Evolutionary conservation across 139 green algal species (phyloP).

Genomic region (Picochlorum sp.): DNA sequence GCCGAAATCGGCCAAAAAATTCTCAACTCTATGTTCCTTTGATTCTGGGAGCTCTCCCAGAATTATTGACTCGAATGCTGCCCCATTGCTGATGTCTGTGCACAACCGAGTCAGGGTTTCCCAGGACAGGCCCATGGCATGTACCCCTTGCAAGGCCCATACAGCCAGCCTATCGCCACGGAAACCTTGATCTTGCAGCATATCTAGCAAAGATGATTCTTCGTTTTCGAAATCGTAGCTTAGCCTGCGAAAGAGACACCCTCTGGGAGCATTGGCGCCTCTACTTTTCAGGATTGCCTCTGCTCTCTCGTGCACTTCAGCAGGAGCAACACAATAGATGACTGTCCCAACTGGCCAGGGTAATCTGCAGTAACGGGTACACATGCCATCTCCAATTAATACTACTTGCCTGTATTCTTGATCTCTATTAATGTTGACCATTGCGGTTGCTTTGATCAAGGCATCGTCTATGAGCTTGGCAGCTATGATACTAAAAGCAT

Average conservation of each 20-base stretch:
- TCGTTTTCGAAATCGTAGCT: background rate
- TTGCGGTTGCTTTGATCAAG: constrained; percentile 20
- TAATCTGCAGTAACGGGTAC: constrained; percentile 57
- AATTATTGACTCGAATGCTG: constrained; percentile 42
- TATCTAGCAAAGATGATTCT: constrained; percentile 1
- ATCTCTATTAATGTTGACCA: constrained; percentile 40
- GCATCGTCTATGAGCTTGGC: constrained; percentile 25
- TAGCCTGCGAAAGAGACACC: constrained; percentile 52
- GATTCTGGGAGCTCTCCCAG: constrained; percentile 34
- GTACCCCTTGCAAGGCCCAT: constrained; percentile 34
- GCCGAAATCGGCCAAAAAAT: constrained; percentile 35
- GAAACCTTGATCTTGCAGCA: constrained; percentile 32
- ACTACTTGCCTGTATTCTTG: constrained; percentile 50
- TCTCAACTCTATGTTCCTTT: constrained; percentile 8
- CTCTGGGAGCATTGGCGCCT: constrained; percentile 25
- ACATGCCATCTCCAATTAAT: constrained; percentile 55
- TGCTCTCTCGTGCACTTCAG: constrained; percentile 30
- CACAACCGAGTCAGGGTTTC: constrained; percentile 16
- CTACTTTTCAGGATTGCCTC: constrained; percentile 23
- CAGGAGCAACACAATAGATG: constrained; percentile 50
- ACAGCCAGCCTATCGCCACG: constrained; percentile 47
- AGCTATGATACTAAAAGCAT: constrained; percentile 6
- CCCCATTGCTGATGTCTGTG: constrained; percentile 19
- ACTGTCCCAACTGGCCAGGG: constrained; percentile 52
- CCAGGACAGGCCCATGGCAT: background rate